Percentiles rank a stretch among this genome's conserved stretches.
phyloP scores from a whole-genome alignment of 441 rosid genomes.

The Corymbia citriodora region DNA sequence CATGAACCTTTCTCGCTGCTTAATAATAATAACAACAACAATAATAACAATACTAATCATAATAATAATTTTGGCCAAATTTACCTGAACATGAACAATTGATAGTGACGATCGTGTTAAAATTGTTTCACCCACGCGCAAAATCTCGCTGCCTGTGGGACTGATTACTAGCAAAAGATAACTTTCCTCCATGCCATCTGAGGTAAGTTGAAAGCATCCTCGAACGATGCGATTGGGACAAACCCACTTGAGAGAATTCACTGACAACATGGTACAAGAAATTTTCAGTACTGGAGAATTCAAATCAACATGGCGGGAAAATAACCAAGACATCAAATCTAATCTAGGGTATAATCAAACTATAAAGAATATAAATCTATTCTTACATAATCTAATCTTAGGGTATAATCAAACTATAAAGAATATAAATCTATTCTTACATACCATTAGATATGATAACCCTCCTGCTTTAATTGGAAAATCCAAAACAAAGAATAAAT shows the following conservation, averaged over 20 bases:
- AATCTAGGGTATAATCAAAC: background rate
- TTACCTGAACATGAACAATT: no score
- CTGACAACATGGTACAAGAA: slow-evolving; percentile 42
- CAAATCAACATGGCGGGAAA: background rate
- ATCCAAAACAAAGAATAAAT: background rate
- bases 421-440: background rate
- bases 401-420: background rate
- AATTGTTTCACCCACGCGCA: slow-evolving; percentile 49
- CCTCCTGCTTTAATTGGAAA: background rate
- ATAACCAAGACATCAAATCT: background rate
- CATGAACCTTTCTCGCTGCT: no score
- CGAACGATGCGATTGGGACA: slow-evolving; percentile 59
- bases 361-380: background rate
- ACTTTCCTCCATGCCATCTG: slow-evolving; percentile 65
- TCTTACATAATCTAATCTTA: background rate
- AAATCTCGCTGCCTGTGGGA: slow-evolving; percentile 56
- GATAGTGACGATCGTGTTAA: background rate
- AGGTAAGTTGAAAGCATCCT: slow-evolving; percentile 62
- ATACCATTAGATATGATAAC: background rate
- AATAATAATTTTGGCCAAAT: background rate
- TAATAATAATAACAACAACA: no score
- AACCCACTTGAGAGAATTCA: slow-evolving; percentile 88
- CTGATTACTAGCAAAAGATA: slow-evolving; percentile 73
- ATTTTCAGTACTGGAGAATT: slow-evolving; percentile 15
- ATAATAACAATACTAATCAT: no score